Conservation (phyloP, 1,284 basidiomycete species). For the Hypsizygus ulmarius region DNA sequence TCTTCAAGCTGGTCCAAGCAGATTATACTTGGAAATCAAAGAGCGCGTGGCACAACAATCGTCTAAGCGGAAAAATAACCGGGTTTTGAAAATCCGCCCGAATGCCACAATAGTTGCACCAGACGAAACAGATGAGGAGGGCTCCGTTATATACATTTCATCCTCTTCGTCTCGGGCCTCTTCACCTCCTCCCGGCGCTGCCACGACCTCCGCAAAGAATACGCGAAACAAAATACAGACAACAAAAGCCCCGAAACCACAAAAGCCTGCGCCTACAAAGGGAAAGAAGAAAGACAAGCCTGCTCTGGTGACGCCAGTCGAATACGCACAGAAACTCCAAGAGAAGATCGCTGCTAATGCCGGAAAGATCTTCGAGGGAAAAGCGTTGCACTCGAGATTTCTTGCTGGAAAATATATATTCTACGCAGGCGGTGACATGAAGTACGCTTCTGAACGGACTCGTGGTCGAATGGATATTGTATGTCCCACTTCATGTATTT, state of each 20-base stretch:
- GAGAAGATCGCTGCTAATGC: conserved; percentile 17
- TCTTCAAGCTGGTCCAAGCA: conserved; percentile 22
- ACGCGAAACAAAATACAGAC: conserved; percentile 26
- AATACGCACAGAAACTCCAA: conserved; percentile 33
- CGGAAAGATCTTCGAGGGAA: conserved; percentile 15
- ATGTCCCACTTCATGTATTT: conserved; percentile 23
- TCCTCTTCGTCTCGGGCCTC: conserved; percentile 29
- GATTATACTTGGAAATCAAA: conserved; percentile 30
- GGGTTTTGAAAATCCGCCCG: conserved; percentile 24
- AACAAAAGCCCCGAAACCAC: conserved; percentile 16
- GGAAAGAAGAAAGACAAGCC: conserved; percentile 22
- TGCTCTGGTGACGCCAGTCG: conserved; percentile 20
- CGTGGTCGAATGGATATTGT: conserved; percentile 60
- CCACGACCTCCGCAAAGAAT: conserved; percentile 12
- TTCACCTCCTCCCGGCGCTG: conserved; percentile 17
- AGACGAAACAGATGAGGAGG: conserved; percentile 19
- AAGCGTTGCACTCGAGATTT: conserved; percentile 28
- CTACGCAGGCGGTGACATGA: conserved; percentile 57
- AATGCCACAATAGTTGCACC: conserved; percentile 13
- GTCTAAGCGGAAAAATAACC: conserved; percentile 27
- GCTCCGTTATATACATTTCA: conserved; percentile 29
- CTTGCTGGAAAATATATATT: conserved; percentile 54
- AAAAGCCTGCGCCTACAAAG: conserved; percentile 18
- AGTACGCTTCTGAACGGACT: conserved; percentile 47
- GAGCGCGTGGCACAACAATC: conserved; percentile 31